Evolutionary conservation across 148 eudicot genomes (phyloP), one percentile per base, ranked within the genome.

Genomic region (Tetragonia tetragonoides): DNA sequence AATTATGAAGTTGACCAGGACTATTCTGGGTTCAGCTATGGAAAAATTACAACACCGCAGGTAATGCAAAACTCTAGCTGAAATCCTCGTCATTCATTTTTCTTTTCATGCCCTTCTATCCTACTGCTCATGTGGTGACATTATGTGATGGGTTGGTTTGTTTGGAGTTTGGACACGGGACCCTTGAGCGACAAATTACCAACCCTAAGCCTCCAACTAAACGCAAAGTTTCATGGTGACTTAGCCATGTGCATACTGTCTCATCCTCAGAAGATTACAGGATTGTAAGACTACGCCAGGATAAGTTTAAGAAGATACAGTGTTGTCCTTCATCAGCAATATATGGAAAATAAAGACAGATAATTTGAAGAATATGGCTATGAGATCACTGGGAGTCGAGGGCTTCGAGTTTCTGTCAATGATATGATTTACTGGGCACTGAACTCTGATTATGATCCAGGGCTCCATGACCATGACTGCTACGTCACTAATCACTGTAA

Each of bases 221-320:
- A 15, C 6, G 23, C 41, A 39, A 17, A 14, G 75, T n/a, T 17
- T 37, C 62, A 34, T 72, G 63, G 63, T 62, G 75, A 51, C 38
- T 72, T 72, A 62, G 75, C 9, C 38, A 24, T 28, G 34, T 28
- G 34, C 34, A 28, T 28, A 28, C 34, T 72, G 75, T 53, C 12
- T 15, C 75, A 54, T 72, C 42, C 6, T 24, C 62, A 14, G 3
- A 72, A 24, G 75, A 72, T 54, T 72, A 72, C 62, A 72, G 38
- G 23, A 14, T 76, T 20, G 72, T 76, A 6, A 34, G 72, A 49
- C 37, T 76, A 28, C 17, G n/a, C 17, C 61, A 76, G 7, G 34
- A 76, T 47, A 37, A 5, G 14, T 6, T 28, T 28, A 28, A 28
- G 34, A 28, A 28, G 34, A 28, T 28, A 1, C 34, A 28, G 63